Percentiles rank a stretch among this genome's conserved stretches.
Conservation (phyloP, 257 asterid species). For the Ligustrum vulgare region DNA sequence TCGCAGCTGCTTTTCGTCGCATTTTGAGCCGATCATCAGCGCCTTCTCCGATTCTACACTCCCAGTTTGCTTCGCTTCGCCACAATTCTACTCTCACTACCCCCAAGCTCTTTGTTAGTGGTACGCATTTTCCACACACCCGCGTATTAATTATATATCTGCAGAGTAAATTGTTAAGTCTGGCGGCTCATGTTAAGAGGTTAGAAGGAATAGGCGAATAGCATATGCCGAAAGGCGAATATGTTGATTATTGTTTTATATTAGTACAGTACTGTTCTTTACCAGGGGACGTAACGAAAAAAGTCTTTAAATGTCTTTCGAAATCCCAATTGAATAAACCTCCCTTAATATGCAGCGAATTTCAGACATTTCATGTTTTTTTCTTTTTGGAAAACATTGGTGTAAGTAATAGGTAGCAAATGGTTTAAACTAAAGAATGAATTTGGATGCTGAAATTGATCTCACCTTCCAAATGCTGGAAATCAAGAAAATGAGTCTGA, state of each 20-base stretch:
- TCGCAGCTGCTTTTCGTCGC: conserved; percentile 60
- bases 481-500: background rate
- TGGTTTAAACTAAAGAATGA: background rate
- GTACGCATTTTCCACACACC: conserved; percentile 28
- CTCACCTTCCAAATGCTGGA: background rate
- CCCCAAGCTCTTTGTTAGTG: conserved; percentile 89
- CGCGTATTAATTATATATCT: background rate
- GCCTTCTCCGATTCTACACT: conserved; percentile 40
- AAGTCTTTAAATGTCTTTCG: too few relatives aligned
- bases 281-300: background rate
- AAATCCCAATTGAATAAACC: too few relatives aligned
- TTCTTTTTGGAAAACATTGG: background rate
- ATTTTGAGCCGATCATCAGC: conserved; percentile 45
- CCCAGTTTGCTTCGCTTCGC: conserved; percentile 59
- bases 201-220: background rate
- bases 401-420: background rate
- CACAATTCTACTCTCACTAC: conserved; percentile 70
- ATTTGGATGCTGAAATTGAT: background rate
- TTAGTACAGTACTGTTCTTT: background rate
- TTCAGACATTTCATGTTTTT: background rate
- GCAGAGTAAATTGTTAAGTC: background rate
- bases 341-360: background rate
- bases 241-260: background rate
- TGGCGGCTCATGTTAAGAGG: background rate
- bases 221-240: background rate